A percentile compares a stretch with the other conserved stretches of the same genome.
phyloP scores from a whole-genome alignment of 1,284 basidiomycete genomes.

The Malassezia psittaci region DNA sequence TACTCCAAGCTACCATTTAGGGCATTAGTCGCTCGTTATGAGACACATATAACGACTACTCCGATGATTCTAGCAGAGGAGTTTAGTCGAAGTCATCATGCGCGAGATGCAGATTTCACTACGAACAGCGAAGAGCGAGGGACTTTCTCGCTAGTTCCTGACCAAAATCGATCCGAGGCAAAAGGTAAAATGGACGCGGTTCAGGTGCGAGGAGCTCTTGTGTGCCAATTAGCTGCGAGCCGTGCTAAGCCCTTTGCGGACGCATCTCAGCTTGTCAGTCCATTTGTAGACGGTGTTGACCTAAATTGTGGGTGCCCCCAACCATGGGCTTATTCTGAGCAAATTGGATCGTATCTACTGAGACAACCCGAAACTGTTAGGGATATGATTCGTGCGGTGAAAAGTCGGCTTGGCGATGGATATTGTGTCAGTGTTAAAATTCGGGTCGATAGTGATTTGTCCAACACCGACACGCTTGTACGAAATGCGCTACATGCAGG shows the following conservation, averaged over 20 bases:
- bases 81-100: conserved; percentile 54
- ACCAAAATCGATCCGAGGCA: background rate
- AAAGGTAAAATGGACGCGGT: background rate
- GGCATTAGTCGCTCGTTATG: conserved; percentile 54
- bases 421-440: conserved; percentile 58
- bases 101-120: conserved; percentile 54
- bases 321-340: conserved; percentile 50
- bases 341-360: conserved; percentile 55
- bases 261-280: conserved; percentile 54
- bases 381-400: conserved; percentile 54
- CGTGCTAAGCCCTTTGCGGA: conserved; percentile 53
- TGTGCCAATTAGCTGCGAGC: conserved; percentile 56
- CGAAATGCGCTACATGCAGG: conserved; percentile 51
- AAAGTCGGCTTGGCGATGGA: conserved; percentile 52
- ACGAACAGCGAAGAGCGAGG: conserved; percentile 53
- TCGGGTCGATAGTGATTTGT: conserved; percentile 53
- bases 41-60: conserved; percentile 56
- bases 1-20: conserved; percentile 57
- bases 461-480: conserved; percentile 53
- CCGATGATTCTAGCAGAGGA: conserved; percentile 57
- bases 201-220: conserved; percentile 51
- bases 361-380: conserved; percentile 55
- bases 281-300: conserved; percentile 55
- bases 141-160: background rate
- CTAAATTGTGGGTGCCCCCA: conserved; percentile 53